Percentiles rank a stretch among this genome's conserved stretches.
Evolutionary conservation across 305 asterid genomes (phyloP).

Genomic region (Petunia hybrid): DNA sequence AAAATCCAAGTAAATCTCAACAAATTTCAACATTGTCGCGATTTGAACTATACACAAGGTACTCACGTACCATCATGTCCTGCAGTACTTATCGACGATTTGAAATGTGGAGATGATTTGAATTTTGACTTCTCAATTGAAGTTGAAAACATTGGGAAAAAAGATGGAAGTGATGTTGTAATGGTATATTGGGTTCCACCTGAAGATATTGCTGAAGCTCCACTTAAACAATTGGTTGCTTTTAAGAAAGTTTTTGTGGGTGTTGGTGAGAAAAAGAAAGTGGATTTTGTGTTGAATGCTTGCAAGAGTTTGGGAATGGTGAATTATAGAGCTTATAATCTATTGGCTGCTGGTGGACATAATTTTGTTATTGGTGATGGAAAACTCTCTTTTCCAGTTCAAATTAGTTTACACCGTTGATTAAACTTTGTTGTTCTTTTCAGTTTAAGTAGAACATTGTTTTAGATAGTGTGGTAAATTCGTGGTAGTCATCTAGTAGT

Average conservation of each 20-base stretch:
- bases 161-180: constrained; percentile 46
- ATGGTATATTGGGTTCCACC: constrained; percentile 43
- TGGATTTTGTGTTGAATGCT: constrained; percentile 41
- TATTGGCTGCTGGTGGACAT: constrained; percentile 46
- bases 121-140: constrained; percentile 33
- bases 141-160: constrained; percentile 41
- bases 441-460: background rate
- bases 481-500: too few species aligned
- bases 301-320: constrained; percentile 44
- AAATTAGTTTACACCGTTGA: constrained; percentile 28
- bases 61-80: constrained; percentile 35
- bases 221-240: constrained; percentile 38
- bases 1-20: constrained; percentile 13
- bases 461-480: too few species aligned
- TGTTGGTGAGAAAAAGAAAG: constrained; percentile 17
- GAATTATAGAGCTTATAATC: constrained; percentile 36
- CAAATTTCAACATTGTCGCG: constrained; percentile 42
- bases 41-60: constrained; percentile 32
- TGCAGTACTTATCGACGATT: constrained; percentile 38
- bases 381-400: constrained; percentile 33
- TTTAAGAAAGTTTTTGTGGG: constrained; percentile 41
- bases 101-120: constrained; percentile 13
- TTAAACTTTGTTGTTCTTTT: background rate
- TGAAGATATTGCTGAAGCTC: constrained; percentile 36
- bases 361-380: constrained; percentile 41